These are phyloP conservation scores for Scorias spongiosa DNA, from an alignment of 2,329 filamentous ascomycete genomes.

Conservation along the genomic window DNA sequence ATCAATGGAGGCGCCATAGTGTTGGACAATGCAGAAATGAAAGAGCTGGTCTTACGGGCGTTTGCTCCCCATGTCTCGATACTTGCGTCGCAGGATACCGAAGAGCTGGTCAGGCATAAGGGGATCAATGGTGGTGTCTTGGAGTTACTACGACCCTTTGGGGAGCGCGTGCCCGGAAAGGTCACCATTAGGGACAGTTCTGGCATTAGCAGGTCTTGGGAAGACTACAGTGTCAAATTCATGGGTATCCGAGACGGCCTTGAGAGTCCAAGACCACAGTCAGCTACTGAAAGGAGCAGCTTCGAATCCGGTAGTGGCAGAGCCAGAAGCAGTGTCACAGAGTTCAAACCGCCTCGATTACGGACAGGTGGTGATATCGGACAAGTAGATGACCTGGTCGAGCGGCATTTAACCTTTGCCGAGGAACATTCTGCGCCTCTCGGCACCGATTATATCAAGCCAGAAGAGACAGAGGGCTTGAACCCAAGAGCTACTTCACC, in stretches of 20 bases:
- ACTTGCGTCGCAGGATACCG: slow-evolving; percentile 73
- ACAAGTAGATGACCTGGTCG: slow-evolving; percentile 66
- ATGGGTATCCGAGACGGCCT: slow-evolving; percentile 48
- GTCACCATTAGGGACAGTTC: slow-evolving; percentile 83
- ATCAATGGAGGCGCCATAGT: background rate
- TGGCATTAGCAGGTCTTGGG: slow-evolving; percentile 66
- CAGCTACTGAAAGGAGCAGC: slow-evolving; percentile 18
- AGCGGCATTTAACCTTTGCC: slow-evolving; percentile 61
- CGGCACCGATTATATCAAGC: slow-evolving; percentile 27
- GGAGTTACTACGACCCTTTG: slow-evolving; percentile 79
- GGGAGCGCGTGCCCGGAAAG: slow-evolving; percentile 73
- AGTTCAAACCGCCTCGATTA: slow-evolving; percentile 23
- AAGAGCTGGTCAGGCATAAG: slow-evolving; percentile 65
- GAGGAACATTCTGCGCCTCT: slow-evolving; percentile 37
- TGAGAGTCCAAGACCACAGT: slow-evolving; percentile 19
- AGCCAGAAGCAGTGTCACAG: slow-evolving; percentile 15
- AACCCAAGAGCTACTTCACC: slow-evolving; percentile 22
- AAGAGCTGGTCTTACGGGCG: slow-evolving; percentile 58
- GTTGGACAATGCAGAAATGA: slow-evolving; percentile 30
- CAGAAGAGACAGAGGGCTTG: slow-evolving; percentile 4
- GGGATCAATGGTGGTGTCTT: slow-evolving; percentile 70
- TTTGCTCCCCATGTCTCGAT: slow-evolving; percentile 84
- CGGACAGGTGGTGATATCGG: slow-evolving; percentile 39
- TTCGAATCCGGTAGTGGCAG: slow-evolving; percentile 21
- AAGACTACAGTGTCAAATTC: slow-evolving; percentile 84